Conservation (phyloP, 2,329 filamentous ascomycete species). For the Pseudocercospora fuligena region DNA sequence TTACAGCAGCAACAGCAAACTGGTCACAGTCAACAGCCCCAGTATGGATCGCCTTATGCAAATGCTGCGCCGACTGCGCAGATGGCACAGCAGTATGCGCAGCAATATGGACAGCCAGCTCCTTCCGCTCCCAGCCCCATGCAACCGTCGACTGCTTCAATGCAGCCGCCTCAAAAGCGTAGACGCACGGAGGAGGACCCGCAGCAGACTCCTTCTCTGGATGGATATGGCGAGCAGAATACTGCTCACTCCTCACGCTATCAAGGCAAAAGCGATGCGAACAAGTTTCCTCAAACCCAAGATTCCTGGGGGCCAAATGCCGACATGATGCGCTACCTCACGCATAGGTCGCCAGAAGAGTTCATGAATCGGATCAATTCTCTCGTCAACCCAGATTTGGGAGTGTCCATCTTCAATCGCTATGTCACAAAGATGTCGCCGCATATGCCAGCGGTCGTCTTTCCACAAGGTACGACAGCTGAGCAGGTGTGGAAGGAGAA, state of each 20-base stretch:
- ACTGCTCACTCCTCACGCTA: background rate
- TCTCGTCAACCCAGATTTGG: constrained; percentile 58
- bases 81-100: constrained; percentile 16
- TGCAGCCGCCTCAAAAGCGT: constrained; percentile 35
- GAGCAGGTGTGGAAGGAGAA: constrained; percentile 61
- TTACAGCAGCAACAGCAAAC: constrained; percentile 57
- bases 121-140: background rate
- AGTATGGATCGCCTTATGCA: constrained; percentile 22
- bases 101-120: constrained; percentile 14
- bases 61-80: constrained; percentile 23
- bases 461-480: constrained; percentile 59
- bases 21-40: constrained; percentile 13
- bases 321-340: constrained; percentile 33
- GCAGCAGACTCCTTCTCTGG: constrained; percentile 12
- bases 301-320: constrained; percentile 23
- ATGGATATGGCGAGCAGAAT: constrained; percentile 17
- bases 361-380: constrained; percentile 45
- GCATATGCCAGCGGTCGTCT: constrained; percentile 63
- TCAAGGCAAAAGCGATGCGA: background rate
- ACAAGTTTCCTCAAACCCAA: constrained; percentile 5
- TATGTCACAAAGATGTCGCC: constrained; percentile 61
- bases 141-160: constrained; percentile 14
- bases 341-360: constrained; percentile 36
- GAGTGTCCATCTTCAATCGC: constrained; percentile 61
- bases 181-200: constrained; percentile 30